phyloP scores from a whole-genome alignment of 1,139 yeast genomes.

The Debaryomyces psychrophilus region DNA sequence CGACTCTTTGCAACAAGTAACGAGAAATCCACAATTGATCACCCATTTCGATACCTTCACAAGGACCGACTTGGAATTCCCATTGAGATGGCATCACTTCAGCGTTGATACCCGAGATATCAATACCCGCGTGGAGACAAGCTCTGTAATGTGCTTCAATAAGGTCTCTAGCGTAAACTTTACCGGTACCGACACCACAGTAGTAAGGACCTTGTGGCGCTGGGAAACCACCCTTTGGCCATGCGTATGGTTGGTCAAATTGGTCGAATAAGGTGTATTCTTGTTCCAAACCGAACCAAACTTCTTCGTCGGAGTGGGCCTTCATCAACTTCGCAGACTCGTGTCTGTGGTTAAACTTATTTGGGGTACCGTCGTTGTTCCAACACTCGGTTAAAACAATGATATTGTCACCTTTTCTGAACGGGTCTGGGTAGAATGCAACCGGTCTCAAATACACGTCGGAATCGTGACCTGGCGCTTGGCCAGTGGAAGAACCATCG shows the following conservation, averaged over 20 bases:
- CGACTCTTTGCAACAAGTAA: slow-evolving; percentile 88
- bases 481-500: slow-evolving; percentile 98
- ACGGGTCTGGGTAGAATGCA: slow-evolving; percentile 93
- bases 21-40: slow-evolving; percentile 97
- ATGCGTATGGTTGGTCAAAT: slow-evolving; percentile 87
- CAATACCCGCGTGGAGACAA: slow-evolving; percentile 87
- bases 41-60: slow-evolving; percentile 94
- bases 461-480: slow-evolving; percentile 98
- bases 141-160: slow-evolving; percentile 99
- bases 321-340: slow-evolving; percentile 95
- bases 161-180: slow-evolving; percentile 96
- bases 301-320: slow-evolving; percentile 82
- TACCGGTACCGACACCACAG: slow-evolving; percentile 99
- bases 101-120: slow-evolving; percentile 95
- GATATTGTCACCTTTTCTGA: slow-evolving; percentile 96
- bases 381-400: slow-evolving; percentile 95
- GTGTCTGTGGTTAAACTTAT: slow-evolving; percentile 96
- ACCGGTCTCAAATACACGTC: slow-evolving; percentile 94
- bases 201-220: slow-evolving; percentile 99
- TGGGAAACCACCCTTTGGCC: slow-evolving; percentile 99
- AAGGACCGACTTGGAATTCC: slow-evolving; percentile 99
- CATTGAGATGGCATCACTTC: slow-evolving; percentile 99
- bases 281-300: slow-evolving; percentile 99
- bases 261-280: slow-evolving; percentile 96
- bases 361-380: slow-evolving; percentile 99